Evolutionary conservation across 768 basidiomycete species (phyloP).

Genomic region (Cystofilobasidium capitatum): DNA sequence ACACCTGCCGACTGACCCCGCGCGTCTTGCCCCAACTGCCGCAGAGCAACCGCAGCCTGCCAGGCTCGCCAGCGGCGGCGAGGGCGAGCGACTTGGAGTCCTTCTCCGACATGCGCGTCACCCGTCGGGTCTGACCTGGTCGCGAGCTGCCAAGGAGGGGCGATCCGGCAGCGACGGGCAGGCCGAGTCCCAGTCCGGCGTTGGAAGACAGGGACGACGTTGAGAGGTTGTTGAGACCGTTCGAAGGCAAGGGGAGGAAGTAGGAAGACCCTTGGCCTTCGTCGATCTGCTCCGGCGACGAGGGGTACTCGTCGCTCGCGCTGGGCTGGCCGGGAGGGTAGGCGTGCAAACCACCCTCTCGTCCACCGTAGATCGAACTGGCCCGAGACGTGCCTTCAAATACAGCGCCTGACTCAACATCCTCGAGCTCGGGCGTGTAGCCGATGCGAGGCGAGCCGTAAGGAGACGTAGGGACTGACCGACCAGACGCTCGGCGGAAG

Average conservation of each 20-base stretch:
- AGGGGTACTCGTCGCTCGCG: background rate
- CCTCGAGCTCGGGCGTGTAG: background rate
- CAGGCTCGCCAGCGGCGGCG: background rate
- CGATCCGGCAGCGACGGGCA: background rate
- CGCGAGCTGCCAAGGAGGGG: background rate
- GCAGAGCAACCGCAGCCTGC: background rate
- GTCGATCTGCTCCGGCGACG: background rate
- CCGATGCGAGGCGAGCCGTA: background rate
- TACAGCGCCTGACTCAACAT: background rate
- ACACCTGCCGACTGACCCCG: background rate
- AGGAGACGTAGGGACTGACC: slow-evolving; percentile 9
- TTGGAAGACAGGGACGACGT: background rate
- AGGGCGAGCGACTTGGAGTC: background rate
- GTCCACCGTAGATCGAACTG: background rate
- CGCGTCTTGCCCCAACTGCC: background rate
- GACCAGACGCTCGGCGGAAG: background rate
- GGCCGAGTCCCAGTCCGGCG: background rate
- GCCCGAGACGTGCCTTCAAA: background rate
- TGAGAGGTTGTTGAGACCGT: background rate
- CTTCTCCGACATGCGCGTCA: slow-evolving; percentile 11
- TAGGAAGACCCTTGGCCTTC: background rate
- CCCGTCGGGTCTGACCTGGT: slow-evolving; percentile 13
- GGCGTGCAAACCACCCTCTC: background rate
- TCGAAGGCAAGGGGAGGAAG: background rate
- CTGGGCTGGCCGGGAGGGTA: background rate